These are phyloP conservation scores for Multifurca ochricompacta DNA, from an alignment of 768 basidiomycete genomes.

Conservation along the genomic window DNA sequence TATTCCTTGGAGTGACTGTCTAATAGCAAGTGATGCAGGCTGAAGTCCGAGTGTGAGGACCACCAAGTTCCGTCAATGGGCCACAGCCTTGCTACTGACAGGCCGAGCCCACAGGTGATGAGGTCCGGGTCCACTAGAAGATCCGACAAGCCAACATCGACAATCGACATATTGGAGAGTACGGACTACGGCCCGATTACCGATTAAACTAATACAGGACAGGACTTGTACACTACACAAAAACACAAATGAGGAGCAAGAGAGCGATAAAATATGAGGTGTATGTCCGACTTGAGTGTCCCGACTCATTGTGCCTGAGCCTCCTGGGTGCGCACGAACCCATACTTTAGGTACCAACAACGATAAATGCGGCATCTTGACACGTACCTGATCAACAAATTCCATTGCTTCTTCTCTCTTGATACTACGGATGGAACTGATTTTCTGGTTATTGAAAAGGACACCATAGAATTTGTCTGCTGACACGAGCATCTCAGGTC, in stretches of 20 bases:
- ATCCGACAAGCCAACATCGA: no score
- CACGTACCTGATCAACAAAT: conserved; percentile 80
- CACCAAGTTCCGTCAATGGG: no score
- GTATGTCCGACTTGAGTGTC: background rate
- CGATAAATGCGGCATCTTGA: background rate
- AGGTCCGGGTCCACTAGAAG: no score
- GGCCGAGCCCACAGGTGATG: no score
- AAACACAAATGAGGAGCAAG: background rate
- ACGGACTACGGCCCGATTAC: no score
- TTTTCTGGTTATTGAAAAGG: conserved; percentile 91
- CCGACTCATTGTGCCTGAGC: conserved; percentile 38
- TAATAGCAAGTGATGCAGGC: no score
- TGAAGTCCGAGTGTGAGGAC: background rate
- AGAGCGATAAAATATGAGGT: background rate
- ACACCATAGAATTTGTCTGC: conserved; percentile 98
- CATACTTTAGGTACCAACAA: background rate
- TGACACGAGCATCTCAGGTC: conserved; percentile 92
- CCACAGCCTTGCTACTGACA: no score
- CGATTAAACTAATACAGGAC: background rate
- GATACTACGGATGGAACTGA: conserved; percentile 82
- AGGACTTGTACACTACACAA: no score
- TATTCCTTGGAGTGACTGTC: no score
- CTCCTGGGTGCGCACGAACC: conserved; percentile 30
- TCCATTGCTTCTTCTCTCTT: conserved; percentile 86
- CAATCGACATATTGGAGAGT: no score